Evolutionary conservation across 2,329 filamentous ascomycete species (phyloP).

Genomic region (Aspergillus texensis): DNA sequence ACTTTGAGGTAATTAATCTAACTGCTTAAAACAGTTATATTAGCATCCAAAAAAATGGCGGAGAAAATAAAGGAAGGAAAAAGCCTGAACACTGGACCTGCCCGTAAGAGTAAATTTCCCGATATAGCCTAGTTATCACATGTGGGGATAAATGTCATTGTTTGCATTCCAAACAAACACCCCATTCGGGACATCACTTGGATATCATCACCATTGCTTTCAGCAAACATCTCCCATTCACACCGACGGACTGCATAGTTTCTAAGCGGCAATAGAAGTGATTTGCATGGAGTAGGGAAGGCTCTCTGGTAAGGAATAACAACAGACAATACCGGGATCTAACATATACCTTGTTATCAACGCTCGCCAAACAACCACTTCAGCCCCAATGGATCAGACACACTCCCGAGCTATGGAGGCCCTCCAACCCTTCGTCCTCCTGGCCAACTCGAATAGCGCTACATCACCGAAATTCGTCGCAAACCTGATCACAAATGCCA

Average conservation of each 20-base stretch:
- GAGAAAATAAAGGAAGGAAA: neutral
- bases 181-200: neutral
- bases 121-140: conserved; percentile 1
- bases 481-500: conserved; percentile 84
- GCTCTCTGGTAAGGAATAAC: neutral
- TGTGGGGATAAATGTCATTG: neutral
- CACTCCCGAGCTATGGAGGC: conserved; percentile 60
- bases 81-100: neutral
- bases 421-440: conserved; percentile 81
- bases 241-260: neutral
- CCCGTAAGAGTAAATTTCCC: neutral
- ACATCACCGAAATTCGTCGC: conserved; percentile 78
- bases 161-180: conserved; percentile 14
- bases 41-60: neutral
- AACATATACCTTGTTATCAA: neutral
- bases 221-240: neutral
- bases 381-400: conserved; percentile 47
- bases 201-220: neutral
- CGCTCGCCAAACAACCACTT: neutral
- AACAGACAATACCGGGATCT: neutral
- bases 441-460: conserved; percentile 75
- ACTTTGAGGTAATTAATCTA: neutral
- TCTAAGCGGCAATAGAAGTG: neutral
- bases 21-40: neutral
- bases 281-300: neutral